These are phyloP conservation scores for Eucalyptus marginata DNA, from an alignment of 345 rosid species.

Conservation along the genomic window DNA sequence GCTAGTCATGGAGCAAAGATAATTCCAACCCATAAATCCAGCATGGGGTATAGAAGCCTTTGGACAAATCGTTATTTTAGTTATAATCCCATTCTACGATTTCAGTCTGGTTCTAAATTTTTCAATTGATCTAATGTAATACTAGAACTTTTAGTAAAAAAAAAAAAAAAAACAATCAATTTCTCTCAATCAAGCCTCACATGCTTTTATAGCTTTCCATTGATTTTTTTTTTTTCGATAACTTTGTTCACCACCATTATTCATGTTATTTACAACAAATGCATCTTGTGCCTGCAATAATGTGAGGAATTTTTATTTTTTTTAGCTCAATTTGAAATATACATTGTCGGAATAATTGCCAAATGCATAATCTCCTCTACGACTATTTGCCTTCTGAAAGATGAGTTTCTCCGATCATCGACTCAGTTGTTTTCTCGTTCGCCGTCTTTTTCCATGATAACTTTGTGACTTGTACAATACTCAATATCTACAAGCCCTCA, in stretches of 20 bases:
- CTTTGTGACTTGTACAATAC: not conserved
- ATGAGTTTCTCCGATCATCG: no score
- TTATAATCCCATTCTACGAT: not conserved
- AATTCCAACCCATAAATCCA: not conserved
- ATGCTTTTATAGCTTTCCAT: not conserved
- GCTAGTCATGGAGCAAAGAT: not conserved
- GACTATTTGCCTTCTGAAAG: not conserved
- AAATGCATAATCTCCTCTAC: not conserved
- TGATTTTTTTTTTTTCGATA: not conserved
- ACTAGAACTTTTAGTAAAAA: no score
- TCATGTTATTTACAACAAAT: not conserved
- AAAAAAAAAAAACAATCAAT: not conserved
- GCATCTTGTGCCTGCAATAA: not conserved
- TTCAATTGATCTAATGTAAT: no score
- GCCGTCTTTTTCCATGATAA: not conserved
- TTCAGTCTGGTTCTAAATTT: no score
- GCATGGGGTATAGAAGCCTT: not conserved
- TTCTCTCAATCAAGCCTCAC: accelerated
- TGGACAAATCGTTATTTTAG: not conserved
- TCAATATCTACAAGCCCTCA: not conserved
- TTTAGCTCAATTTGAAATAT: not conserved
- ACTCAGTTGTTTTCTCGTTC: not conserved
- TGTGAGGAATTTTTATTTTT: no score
- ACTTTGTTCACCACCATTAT: not conserved
- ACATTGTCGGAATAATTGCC: not conserved